Evolutionary conservation across 2,329 filamentous ascomycete genomes (phyloP), one percentile per base, ranked within the genome.

Genomic region (Cercospora beticola): DNA sequence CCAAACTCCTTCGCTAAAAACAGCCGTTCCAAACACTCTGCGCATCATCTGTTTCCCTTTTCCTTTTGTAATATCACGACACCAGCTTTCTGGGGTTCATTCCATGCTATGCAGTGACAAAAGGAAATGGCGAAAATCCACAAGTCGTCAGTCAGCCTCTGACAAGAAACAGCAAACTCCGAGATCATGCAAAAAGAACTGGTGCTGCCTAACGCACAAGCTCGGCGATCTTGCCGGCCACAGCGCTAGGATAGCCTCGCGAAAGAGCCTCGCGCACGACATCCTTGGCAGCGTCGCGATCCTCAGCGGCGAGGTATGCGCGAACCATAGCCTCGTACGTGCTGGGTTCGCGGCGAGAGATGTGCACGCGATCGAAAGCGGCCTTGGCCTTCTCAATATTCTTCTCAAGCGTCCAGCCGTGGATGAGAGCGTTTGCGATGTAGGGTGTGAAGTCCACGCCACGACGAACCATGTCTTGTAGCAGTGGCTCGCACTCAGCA

Each of bases 321-420:
- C 95, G 88, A 5, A 94, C 97, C 95, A 99, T 99, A 49, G 94
- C 94, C 82, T 99, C 95, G 80, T 99, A 99, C 4, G 95, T 99
- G 84, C 93, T 97, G 3, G 95, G 95, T 83, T 99, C 95, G 67
- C 95, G 90, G 82, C 90, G 93, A 65, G 89, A 87, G 30, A 88
- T 86, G 8, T 89, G 87, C 3, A 99, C 89, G n/a, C 87, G 85
- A 68, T 91, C 86, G 78, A 97, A 99, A 70, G 97, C 89, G 26
- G 86, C 83, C 77, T 90, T 88, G 18, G 93, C 92, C 80, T 93
- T 94, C 69, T 83, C 81, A 56, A 98, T 91, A 71, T 96, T 87
- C 81, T 91, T 90, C 79, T 92, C 91, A 14, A 90, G 87, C 23
- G 94, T 92, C 94, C 95, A 99, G 71, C 95, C 95, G 78, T 98